Evolutionary conservation across 2,329 filamentous ascomycete species (phyloP), one percentile per base, ranked within the genome.

Genomic region (Penicillium olsonii): DNA sequence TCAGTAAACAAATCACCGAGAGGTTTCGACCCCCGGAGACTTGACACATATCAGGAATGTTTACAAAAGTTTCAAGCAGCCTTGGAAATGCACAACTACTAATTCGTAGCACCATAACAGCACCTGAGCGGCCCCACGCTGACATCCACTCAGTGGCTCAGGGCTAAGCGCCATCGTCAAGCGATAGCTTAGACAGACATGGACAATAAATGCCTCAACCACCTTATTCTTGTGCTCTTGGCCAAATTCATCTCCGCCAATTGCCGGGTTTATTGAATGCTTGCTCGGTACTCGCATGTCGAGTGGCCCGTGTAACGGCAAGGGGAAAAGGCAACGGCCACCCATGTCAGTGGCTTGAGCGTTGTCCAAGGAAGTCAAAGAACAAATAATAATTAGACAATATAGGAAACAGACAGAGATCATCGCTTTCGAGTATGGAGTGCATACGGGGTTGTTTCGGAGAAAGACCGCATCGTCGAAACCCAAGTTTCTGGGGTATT

Each of bases 311-410:
- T 43, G 31, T 11, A 14, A 37, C 15, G 19, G 1, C 19, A 38
- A 31, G 42, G 15, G 12, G 2, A 17, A 6, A 8, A 24, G 20
- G 22, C 3, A 43, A 37, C 15, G 37, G 44, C 41, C 40, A 49
- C 29, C 17, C 15, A 49, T 49, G 47, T 49, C 37, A 45, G 47
- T 45, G 47, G 47, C 47, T 45, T 45, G 22, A 27, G 33, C 42
- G 14, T 20, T 20, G 37, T 12, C 20, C 3, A 31, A 19, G 27
- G 19, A 34, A 42, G 37, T 12, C 20, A 20, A 12, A 27, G 26
- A 48, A 5, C 14, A 14, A 8, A 42, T 34, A 27, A 8, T 8
- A 26, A 34, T n/a, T n/a, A n/a, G n/a, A n/a, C n/a, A n/a, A n/a
- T n/a, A n/a, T n/a, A 15, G 34, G 6, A 41, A 14, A 38, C 3